Evolutionary conservation across 1,284 basidiomycete genomes (phyloP).

Genomic region (Tilletia indica): DNA sequence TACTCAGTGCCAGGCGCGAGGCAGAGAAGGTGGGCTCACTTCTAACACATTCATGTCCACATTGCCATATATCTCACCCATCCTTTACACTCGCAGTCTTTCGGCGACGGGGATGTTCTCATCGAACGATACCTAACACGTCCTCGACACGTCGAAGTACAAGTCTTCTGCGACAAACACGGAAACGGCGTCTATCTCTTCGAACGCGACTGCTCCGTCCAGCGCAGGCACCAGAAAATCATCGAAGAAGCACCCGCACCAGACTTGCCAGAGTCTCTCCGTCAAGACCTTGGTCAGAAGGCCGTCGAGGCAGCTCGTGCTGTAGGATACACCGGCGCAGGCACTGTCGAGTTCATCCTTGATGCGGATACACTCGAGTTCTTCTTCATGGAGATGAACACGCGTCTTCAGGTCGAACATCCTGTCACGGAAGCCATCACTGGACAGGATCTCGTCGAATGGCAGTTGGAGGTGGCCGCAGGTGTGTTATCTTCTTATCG

Average conservation of each 20-base stretch:
- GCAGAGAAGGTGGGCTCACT: conserved; percentile 25
- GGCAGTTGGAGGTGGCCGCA: conserved; percentile 77
- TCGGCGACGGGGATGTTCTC: conserved; percentile 62
- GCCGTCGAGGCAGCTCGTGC: conserved; percentile 87
- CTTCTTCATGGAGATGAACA: conserved; percentile 65
- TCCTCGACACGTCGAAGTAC: conserved; percentile 68
- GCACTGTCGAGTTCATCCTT: conserved; percentile 68
- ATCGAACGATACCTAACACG: conserved; percentile 50
- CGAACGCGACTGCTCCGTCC: conserved; percentile 92
- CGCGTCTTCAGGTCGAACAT: conserved; percentile 75
- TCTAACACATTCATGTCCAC: conserved; percentile 43
- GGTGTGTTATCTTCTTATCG: not conserved
- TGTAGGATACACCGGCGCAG: conserved; percentile 83
- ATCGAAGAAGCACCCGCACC: conserved; percentile 94
- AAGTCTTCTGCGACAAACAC: conserved; percentile 63
- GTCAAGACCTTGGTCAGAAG: conserved; percentile 77
- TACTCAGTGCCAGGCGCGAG: conserved; percentile 81
- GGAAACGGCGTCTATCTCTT: conserved; percentile 77
- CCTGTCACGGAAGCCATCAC: conserved; percentile 95
- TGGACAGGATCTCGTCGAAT: conserved; percentile 85
- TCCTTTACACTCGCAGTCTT: conserved; percentile 20
- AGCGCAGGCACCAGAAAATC: conserved; percentile 90
- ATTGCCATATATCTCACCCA: not conserved
- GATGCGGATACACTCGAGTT: conserved; percentile 32
- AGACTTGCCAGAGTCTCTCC: conserved; percentile 71